Evolutionary conservation across 371 early-diverging fungal genomes (phyloP).

Genomic region (Chytridium lagenaria): DNA sequence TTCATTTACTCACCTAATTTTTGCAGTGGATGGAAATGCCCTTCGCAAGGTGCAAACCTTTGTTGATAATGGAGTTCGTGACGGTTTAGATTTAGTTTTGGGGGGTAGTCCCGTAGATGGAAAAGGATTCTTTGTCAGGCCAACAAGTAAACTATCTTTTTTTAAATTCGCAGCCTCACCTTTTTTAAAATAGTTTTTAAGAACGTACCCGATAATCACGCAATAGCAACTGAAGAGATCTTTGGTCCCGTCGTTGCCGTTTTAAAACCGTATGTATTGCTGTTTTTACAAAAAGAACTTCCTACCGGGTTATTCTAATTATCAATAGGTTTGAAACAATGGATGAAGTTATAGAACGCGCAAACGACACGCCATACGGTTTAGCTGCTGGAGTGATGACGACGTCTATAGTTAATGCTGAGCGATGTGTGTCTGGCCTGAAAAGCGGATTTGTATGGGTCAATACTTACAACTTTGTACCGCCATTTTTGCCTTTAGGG

Average conservation of each 20-base stretch:
- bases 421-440: conserved; percentile 12
- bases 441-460: conserved; percentile 36
- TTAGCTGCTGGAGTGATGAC: conserved; percentile 44
- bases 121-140: conserved; percentile 28
- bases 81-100: background rate
- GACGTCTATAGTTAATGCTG: background rate
- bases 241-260: conserved; percentile 43
- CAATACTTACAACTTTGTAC: conserved; percentile 35
- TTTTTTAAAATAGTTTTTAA: background rate
- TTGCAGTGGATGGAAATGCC: conserved; percentile 21
- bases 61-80: conserved; percentile 11
- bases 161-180: background rate
- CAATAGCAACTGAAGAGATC: conserved; percentile 28
- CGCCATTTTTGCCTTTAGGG: conserved; percentile 33
- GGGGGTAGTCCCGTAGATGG: background rate
- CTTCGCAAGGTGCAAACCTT: conserved; percentile 10
- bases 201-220: conserved; percentile 17
- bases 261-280: conserved; percentile 28
- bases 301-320: background rate
- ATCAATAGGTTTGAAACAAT: conserved; percentile 30
- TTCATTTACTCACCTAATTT: background rate
- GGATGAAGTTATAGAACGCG: conserved; percentile 24
- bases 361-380: conserved; percentile 34
- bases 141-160: conserved; percentile 21
- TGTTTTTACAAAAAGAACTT: background rate